Conservation (phyloP, 768 basidiomycete genomes). For the Pisolithus albus region DNA sequence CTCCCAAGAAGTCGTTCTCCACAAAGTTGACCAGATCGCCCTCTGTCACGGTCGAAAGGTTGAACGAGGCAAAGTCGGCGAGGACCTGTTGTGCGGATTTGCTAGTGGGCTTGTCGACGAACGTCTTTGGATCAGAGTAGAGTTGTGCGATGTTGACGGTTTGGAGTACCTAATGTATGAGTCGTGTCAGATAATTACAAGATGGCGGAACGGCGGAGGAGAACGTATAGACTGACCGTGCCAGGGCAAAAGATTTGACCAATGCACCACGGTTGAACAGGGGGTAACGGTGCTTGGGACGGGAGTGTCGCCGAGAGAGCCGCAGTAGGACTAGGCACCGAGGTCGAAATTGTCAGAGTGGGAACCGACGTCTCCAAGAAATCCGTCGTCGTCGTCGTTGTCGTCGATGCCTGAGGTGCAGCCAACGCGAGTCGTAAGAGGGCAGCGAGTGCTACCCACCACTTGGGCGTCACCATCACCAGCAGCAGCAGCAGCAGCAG, state of each 20-base stretch:
- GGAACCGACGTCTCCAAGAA: conserved; percentile 12
- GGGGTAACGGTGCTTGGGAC: conserved; percentile 58
- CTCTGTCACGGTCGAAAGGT: conserved; percentile 43
- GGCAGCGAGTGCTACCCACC: conserved; percentile 9
- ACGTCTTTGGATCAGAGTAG: conserved; percentile 79
- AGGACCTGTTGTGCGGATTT: conserved; percentile 60
- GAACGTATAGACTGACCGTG: conserved; percentile 36
- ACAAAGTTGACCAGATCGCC: conserved; percentile 64
- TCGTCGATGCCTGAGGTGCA: conserved; percentile 7
- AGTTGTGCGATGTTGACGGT: conserved; percentile 73
- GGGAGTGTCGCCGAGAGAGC: conserved; percentile 50
- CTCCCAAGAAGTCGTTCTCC: conserved; percentile 69
- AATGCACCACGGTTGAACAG: conserved; percentile 70
- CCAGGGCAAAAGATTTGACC: conserved; percentile 79
- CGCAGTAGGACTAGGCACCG: conserved; percentile 57
- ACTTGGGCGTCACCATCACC: conserved; percentile 26
- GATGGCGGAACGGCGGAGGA: not conserved
- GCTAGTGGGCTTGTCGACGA: conserved; percentile 84
- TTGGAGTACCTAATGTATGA: conserved; percentile 58
- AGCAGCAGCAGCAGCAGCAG: too few relatives aligned
- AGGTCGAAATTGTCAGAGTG: conserved; percentile 47
- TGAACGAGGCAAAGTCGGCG: conserved; percentile 49
- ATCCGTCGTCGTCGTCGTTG: conserved; percentile 2
- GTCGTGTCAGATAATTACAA: not conserved
- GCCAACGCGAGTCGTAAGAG: conserved; percentile 12